Base-by-base conservation (phyloP, 164 flowering plant species). In the Stephania japonica region DNA sequence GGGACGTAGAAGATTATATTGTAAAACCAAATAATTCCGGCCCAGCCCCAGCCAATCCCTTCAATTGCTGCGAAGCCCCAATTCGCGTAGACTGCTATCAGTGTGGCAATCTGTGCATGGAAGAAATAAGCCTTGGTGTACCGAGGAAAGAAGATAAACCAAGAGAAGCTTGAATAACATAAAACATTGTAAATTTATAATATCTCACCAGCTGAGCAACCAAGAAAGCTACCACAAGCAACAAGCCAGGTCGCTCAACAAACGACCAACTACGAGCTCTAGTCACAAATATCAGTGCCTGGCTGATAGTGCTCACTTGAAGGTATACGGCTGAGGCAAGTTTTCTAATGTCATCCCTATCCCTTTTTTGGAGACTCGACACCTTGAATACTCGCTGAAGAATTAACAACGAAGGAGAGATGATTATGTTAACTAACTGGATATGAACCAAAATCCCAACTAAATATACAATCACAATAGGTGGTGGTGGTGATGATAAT, bases 1-100 rank as follows among this genome's bases (percentile, higher is more conserved):
- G 94, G 94, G 76, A 92, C 66, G 81, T 92, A 92, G 84, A 75
- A 78, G 69, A 91, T 77, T 73, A 92, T 73, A 71, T 88, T 91
- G 64, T 88, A 92, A 49, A 92, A 87, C 98, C 98, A 92, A 64
- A 91, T 83, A 23, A 92, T 93, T 43, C 96, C 95, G 59, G 97
- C 95, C 97, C 97, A 92, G 70, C 94, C 96, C 97, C 97, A 92
- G 44, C 97, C 97, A 67, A 92, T 91, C 10, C 96, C 96, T 80
- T 89, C 89, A 71, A 92, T 90, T 1, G 89, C 93, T 27, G 93
- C 87, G 77, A 92, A 91, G 56, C 82, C 78, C 96, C 94, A 91
- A 66, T 80, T 86, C 73, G 92, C 94, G 82, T 91, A 91, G 42
- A 91, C 98, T 0, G 98, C 94, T 65, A 92, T 89, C 49, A 92